Base-by-base conservation (phyloP, 495 filamentous ascomycete species). In the Elaphomyces granulatus region DNA sequence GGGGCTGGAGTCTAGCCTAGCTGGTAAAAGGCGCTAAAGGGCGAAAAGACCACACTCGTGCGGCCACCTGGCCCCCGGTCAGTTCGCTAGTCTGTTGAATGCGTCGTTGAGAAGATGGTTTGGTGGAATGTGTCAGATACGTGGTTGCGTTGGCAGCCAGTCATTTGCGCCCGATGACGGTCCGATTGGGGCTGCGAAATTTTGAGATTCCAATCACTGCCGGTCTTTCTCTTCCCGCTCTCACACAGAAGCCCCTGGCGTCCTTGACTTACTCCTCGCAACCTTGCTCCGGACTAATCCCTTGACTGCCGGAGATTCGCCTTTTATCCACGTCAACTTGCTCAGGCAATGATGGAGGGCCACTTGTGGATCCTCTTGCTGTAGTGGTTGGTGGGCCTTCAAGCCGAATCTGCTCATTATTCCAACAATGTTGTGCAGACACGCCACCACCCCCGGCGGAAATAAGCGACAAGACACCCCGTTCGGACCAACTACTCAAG, bases 91-190 rank as follows among this genome's bases (percentile, higher is more conserved):
- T 28, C 23, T 6, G 23, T 28, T 28, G 12, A 28, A 12, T 28
- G 23, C 23, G 12, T 6, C 23, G 6, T 6, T 12, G 23, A 28
- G 12, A 28, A 28, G 23, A 12, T 28, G 23, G 23, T 12, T 12
- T 28, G 23, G 12, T 28, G 23, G 23, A 28, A 28, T 28, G 23
- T 28, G 23, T 28, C 23, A 28, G 40, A 41, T 36, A 43, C 40
- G 40, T 43, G 40, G 40, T 18, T 33, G 34, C 36, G 32, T 33
- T 31, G 19, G 15, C 32, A 19, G 33, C 40, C 40, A 43, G 40
- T 43, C 40, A 26, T 28, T 43, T 34, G 16, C 14, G 23, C 21
- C 23, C 23, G 23, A 6, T 12, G 23, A 28, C 12, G 12, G 12
- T 28, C 12, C n/a, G n/a, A n/a, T n/a, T n/a, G n/a, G n/a, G n/a